Evolutionary conservation across 1,284 basidiomycete genomes (phyloP), one percentile per base, ranked within the genome.

Genomic region (Ganoderma sp.): DNA sequence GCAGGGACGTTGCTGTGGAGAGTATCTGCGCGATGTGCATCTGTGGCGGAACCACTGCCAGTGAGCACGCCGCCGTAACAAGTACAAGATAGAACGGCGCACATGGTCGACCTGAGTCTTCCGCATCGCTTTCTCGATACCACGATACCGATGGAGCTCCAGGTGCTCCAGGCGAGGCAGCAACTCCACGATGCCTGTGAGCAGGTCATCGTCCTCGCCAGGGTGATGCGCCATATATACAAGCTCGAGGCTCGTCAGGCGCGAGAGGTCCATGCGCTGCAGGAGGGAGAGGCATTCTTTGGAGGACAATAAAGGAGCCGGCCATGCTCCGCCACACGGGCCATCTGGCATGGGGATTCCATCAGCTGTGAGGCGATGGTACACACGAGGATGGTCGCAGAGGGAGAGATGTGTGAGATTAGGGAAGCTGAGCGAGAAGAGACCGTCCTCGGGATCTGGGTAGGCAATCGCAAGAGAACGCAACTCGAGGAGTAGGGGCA

Each of bases 321-420:
- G 41, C 41, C 41, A 42, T 12, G 41, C 14, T 14, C 7, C 41
- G 41, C 41, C 41, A 12, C 14, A 9, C 12, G 41, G 41, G 3
- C 41, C 41, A 15, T 42, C 41, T 15, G 14, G 9, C 3, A 42
- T 42, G 10, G 41, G 41, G 3, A 15, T 3, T 3, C 15, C 41
- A 15, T 42, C 15, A 14, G 12, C 41, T 15, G 41, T 42, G 7
- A 42, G 41, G 41, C 41, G 41, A 42, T 42, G 34, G 12, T 69
- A 66, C 45, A 45, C 57, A 3, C 67, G 67, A 3, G 67, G 67
- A 17, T 41, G 52, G 32, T 69, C 67, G n/a, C 67, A 57, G 17
- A 68, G 50, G 3, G 67, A 65, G 6, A 68, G 61, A 8, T 52
- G 42, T 17, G 12, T 58, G 2, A 65, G 43, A 19, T 19, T 5